Conservation (phyloP, 176 grass and related monocot genomes). For the Aegilops longissima region DNA sequence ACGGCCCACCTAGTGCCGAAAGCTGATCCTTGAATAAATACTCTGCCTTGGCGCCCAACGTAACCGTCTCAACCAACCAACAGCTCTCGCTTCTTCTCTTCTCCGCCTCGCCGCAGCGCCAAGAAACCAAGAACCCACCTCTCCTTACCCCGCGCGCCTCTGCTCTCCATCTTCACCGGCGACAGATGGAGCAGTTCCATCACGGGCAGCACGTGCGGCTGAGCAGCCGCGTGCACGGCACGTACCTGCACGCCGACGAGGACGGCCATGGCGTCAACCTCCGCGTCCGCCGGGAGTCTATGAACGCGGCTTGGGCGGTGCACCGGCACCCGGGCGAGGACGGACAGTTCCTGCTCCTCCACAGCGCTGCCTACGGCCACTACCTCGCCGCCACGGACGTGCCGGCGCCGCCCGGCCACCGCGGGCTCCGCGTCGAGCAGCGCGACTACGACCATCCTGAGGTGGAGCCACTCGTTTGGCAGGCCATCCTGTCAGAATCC, state of each 20-base stretch:
- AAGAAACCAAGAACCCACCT: neutral
- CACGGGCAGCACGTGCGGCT: slow-evolving; percentile 3
- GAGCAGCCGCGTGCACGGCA: neutral
- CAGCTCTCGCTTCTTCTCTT: neutral
- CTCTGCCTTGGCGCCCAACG: no score
- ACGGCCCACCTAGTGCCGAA: no score
- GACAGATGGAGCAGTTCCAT: slow-evolving; percentile 10
- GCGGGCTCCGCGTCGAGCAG: neutral
- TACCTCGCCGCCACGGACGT: neutral
- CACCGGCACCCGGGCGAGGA: neutral
- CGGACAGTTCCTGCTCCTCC: neutral
- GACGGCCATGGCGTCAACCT: neutral
- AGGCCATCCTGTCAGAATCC: neutral
- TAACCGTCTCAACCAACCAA: no score
- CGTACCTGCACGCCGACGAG: slow-evolving; percentile 25
- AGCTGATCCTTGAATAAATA: no score
- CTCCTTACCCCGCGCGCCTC: neutral
- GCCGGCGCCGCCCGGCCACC: no score
- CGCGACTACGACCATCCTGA: neutral
- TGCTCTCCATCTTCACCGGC: neutral
- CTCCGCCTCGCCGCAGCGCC: neutral
- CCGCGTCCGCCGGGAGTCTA: neutral
- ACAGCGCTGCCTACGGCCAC: neutral
- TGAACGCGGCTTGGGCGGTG: slow-evolving; percentile 24
- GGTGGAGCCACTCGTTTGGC: neutral